A percentile compares a stretch with the other conserved stretches of the same genome.
These are phyloP conservation scores for Penicillium janthinellum DNA, from an alignment of 2,329 filamentous ascomycete genomes.

Conservation along the genomic window DNA sequence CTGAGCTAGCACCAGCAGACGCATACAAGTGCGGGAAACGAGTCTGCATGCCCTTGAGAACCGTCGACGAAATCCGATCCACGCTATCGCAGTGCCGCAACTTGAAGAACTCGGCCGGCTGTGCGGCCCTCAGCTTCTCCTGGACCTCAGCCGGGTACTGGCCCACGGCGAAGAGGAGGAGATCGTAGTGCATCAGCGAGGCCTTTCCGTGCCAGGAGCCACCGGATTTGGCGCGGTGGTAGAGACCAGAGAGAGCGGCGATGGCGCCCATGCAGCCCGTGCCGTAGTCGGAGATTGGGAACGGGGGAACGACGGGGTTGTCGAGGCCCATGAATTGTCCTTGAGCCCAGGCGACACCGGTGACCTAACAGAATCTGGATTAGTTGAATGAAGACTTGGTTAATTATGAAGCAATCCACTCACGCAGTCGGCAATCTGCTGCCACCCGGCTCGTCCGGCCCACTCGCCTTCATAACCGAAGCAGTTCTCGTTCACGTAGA, in stretches of 20 bases:
- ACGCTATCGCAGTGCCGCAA: constrained; percentile 65
- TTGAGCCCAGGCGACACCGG: constrained; percentile 46
- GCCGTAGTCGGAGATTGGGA: constrained; percentile 64
- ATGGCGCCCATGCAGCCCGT: constrained; percentile 73
- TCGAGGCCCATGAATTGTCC: constrained; percentile 45
- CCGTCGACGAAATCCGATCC: constrained; percentile 64
- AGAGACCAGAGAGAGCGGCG: constrained; percentile 65
- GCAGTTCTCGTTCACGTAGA: constrained; percentile 74
- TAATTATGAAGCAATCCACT: constrained; percentile 29
- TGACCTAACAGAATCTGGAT: constrained; percentile 35
- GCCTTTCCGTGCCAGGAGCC: constrained; percentile 68
- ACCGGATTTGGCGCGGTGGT: constrained; percentile 62
- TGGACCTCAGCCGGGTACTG: constrained; percentile 58
- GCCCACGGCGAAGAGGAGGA: constrained; percentile 64
- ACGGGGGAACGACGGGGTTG: constrained; percentile 47
- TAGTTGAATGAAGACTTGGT: background rate
- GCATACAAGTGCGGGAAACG: constrained; percentile 59
- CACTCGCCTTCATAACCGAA: constrained; percentile 68
- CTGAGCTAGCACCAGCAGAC: constrained; percentile 10
- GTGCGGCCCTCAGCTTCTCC: constrained; percentile 51
- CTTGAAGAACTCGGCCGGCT: constrained; percentile 57
- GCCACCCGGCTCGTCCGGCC: constrained; percentile 68
- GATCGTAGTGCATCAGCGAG: constrained; percentile 68
- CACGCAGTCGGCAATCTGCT: constrained; percentile 70
- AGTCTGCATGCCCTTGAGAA: constrained; percentile 57